Conservation (phyloP, 2,329 filamentous ascomycete species). For the Ophiobolus disseminans region DNA sequence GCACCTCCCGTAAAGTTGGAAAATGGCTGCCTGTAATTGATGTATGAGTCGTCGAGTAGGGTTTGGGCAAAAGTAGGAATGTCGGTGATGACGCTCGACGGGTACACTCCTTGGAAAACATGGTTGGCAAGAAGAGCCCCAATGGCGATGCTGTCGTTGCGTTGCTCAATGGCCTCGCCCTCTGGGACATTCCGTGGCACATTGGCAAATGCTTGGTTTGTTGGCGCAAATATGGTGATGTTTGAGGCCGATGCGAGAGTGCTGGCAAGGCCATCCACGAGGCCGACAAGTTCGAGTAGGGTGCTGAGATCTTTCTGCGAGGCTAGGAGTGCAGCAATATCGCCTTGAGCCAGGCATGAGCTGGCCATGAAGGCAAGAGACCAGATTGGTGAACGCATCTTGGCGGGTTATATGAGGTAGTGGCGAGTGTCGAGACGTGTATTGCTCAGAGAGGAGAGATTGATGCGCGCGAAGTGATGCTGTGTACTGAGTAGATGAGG, state of each 20-base stretch:
- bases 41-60: conserved; percentile 56
- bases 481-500: conserved; percentile 1
- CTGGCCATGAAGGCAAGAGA: conserved; percentile 26
- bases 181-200: conserved; percentile 34
- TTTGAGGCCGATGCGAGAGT: conserved; percentile 53
- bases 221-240: conserved; percentile 64
- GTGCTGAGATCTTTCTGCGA: conserved; percentile 42
- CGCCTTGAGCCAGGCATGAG: conserved; percentile 33
- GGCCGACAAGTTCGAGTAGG: conserved; percentile 45
- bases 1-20: conserved; percentile 66
- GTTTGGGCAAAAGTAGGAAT: conserved; percentile 55
- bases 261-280: conserved; percentile 48
- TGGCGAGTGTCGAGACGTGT: background rate
- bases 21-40: conserved; percentile 50
- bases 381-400: conserved; percentile 30
- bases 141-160: conserved; percentile 43
- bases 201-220: conserved; percentile 57
- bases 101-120: conserved; percentile 60
- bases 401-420: conserved; percentile 9
- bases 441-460: background rate
- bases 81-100: conserved; percentile 43
- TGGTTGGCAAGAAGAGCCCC: conserved; percentile 63
- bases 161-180: conserved; percentile 39
- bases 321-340: conserved; percentile 41
- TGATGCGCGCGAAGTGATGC: conserved; percentile 2